phyloP scores from a whole-genome alignment of 2,329 filamentous ascomycete species.

The Penicillium italicum region DNA sequence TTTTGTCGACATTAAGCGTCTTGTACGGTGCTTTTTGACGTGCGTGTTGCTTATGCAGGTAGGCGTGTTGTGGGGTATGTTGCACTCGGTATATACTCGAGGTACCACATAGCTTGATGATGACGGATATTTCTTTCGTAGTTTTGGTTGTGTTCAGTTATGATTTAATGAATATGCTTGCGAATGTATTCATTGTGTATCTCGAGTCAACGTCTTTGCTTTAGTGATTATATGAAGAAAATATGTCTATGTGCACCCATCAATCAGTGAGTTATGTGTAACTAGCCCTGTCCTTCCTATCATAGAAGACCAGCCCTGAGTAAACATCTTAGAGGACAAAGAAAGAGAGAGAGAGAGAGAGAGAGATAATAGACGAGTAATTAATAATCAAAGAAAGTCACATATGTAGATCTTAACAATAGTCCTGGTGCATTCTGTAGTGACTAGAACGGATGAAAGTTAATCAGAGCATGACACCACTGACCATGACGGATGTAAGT shows the following conservation, averaged over 20 bases:
- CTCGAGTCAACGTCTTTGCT: background rate
- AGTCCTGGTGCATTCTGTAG: no score
- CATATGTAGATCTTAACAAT: no score
- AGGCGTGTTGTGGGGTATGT: background rate
- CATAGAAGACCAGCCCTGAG: no score
- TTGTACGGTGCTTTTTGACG: background rate
- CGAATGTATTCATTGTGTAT: background rate
- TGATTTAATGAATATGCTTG: background rate
- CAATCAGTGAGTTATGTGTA: no score
- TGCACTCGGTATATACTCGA: background rate
- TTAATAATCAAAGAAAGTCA: no score
- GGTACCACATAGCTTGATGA: background rate
- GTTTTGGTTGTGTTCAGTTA: background rate
- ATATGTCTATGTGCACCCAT: background rate
- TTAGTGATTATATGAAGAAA: background rate
- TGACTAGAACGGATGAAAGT: no score
- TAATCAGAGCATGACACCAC: no score
- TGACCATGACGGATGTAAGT: no score
- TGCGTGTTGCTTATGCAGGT: background rate
- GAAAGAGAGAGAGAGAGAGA: no score
- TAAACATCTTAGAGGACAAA: no score
- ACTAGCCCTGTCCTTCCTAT: no score
- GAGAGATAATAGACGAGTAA: no score
- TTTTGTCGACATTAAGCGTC: background rate
- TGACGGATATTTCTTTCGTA: background rate